phyloP scores from a whole-genome alignment of 768 basidiomycete genomes.

The Lentinus tigrinus region DNA sequence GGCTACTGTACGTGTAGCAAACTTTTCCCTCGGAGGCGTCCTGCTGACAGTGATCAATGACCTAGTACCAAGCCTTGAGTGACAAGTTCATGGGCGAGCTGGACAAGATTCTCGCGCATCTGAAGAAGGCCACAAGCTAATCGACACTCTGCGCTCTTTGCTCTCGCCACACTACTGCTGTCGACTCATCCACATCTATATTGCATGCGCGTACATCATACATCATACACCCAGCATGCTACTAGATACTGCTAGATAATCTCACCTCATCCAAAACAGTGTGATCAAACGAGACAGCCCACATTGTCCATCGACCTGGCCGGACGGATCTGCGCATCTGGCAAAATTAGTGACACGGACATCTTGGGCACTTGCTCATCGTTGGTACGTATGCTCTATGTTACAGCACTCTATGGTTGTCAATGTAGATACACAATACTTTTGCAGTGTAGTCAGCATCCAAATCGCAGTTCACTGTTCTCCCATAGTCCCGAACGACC shows the following conservation, averaged over 20 bases:
- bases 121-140: slow-evolving; percentile 55
- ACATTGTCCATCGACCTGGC: no score
- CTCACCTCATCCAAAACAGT: not conserved
- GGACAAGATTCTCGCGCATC: slow-evolving; percentile 59
- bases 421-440: not conserved
- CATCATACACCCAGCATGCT: not conserved
- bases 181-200: no score
- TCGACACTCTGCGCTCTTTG: no score
- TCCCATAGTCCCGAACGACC: not conserved
- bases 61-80: slow-evolving; percentile 72
- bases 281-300: no score
- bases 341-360: no score
- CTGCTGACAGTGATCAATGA: not conserved
- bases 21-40: not conserved
- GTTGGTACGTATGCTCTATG: not conserved
- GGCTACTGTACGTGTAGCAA: slow-evolving; percentile 56
- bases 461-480: not conserved
- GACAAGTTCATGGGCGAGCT: slow-evolving; percentile 63
- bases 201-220: not conserved
- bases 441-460: not conserved
- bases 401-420: not conserved
- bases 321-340: no score
- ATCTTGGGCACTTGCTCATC: no score
- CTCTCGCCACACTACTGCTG: not conserved
- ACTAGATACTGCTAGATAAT: not conserved